Conservation (phyloP, 2,329 filamentous ascomycete species). For the Diaporthe citri region DNA sequence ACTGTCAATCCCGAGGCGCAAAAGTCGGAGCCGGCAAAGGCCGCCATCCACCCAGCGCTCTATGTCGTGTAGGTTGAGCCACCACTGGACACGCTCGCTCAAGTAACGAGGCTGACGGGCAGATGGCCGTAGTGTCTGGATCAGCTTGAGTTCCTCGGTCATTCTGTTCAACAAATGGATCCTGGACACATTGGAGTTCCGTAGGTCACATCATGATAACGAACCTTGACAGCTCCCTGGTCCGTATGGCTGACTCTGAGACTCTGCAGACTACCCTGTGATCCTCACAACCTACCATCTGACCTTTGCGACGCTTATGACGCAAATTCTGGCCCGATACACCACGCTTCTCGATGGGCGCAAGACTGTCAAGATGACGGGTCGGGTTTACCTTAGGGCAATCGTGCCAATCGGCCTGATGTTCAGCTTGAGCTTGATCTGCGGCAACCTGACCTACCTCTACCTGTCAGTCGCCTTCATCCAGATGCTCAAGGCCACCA, state of each 20-base stretch:
- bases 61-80: conserved; percentile 76
- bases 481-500: conserved; percentile 99
- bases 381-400: conserved; percentile 89
- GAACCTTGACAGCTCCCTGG: background rate
- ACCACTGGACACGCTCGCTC: background rate
- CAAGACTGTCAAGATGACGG: conserved; percentile 97
- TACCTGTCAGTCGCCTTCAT: conserved; percentile 98
- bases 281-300: conserved; percentile 97
- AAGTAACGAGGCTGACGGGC: background rate
- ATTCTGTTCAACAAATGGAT: conserved; percentile 99
- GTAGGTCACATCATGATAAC: conserved; percentile 62
- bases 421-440: conserved; percentile 96
- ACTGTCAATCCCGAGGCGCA: conserved; percentile 82
- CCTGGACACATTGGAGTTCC: conserved; percentile 85
- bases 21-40: conserved; percentile 75
- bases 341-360: conserved; percentile 92
- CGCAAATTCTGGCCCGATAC: conserved; percentile 90
- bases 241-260: conserved; percentile 45
- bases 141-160: conserved; percentile 89
- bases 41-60: conserved; percentile 81
- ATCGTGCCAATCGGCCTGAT: conserved; percentile 96
- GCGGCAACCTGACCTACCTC: conserved; percentile 94
- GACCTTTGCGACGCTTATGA: conserved; percentile 92
- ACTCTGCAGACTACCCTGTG: conserved; percentile 72
- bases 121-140: conserved; percentile 79